phyloP scores from a whole-genome alignment of 2,329 filamentous ascomycete genomes.

The Sclerotinia glacialis region DNA sequence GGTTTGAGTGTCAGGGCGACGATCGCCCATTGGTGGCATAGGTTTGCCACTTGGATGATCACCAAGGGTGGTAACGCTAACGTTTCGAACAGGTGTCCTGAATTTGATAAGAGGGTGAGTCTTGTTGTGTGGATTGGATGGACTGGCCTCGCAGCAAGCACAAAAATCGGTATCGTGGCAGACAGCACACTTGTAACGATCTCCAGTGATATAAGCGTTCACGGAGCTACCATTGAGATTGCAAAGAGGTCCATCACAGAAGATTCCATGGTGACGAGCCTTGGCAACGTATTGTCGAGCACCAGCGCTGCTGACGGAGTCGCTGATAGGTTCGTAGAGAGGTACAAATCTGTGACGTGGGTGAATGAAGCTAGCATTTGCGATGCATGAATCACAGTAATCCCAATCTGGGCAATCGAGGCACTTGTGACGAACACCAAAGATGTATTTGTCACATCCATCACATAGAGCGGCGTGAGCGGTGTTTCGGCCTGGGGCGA shows the following conservation, averaged over 20 bases:
- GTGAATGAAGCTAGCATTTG: conserved; percentile 66
- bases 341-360: conserved; percentile 84
- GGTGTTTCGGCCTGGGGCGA: conserved; percentile 75
- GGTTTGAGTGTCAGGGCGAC: conserved; percentile 36
- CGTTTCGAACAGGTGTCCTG: conserved; percentile 85
- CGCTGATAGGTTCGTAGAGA: conserved; percentile 69
- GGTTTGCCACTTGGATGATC: conserved; percentile 67
- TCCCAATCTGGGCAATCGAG: conserved; percentile 97
- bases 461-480: conserved; percentile 90
- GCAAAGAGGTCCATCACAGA: conserved; percentile 93
- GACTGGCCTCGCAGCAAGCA: conserved; percentile 85
- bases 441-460: conserved; percentile 83
- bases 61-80: conserved; percentile 80
- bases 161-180: conserved; percentile 96
- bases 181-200: conserved; percentile 95
- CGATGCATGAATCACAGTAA: conserved; percentile 77
- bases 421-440: conserved; percentile 92
- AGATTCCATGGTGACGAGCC: conserved; percentile 76
- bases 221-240: conserved; percentile 50
- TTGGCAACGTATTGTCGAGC: conserved; percentile 45
- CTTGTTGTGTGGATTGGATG: conserved; percentile 80
- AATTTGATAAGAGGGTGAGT: conserved; percentile 98
- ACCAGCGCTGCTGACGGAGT: conserved; percentile 44
- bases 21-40: conserved; percentile 72
- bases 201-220: conserved; percentile 74